A percentile compares a stretch with the other conserved stretches of the same genome.
phyloP scores from a whole-genome alignment of 192 early-diverging fungal genomes.

The Podila verticillata region DNA sequence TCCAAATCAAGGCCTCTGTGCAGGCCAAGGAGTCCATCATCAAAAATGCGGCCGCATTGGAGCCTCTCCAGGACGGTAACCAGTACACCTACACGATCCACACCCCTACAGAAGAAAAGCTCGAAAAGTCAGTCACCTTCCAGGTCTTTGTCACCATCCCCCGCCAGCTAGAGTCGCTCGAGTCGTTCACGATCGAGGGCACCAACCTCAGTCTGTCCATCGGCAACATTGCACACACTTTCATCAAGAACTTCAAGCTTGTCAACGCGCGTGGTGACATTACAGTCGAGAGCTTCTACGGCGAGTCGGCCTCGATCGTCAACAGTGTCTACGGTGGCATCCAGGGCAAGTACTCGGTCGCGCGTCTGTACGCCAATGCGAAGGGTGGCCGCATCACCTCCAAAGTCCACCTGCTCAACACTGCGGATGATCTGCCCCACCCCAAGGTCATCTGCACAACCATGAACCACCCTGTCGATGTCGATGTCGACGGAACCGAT shows the following conservation, averaged over 20 bases:
- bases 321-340: conserved; percentile 21
- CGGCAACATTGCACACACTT: conserved; percentile 44
- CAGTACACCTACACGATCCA: conserved; percentile 47
- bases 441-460: conserved; percentile 44
- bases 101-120: conserved; percentile 25
- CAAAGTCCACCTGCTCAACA: conserved; percentile 38
- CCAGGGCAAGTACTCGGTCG: conserved; percentile 37
- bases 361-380: conserved; percentile 14
- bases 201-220: conserved; percentile 33
- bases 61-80: conserved; percentile 42
- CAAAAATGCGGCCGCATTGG: conserved; percentile 45
- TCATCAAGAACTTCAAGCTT: conserved; percentile 30
- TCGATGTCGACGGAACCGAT: conserved; percentile 38
- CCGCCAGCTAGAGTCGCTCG: conserved; percentile 22
- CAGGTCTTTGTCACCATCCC: conserved; percentile 48
- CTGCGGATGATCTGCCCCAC: conserved; percentile 19
- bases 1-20: conserved; percentile 42
- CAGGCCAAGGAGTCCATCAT: conserved; percentile 50
- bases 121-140: conserved; percentile 25
- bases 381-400: conserved; percentile 32
- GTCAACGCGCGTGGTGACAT: conserved; percentile 24
- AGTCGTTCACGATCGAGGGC: conserved; percentile 28
- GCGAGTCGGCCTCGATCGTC: conserved; percentile 33
- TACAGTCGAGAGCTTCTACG: conserved; percentile 45
- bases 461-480: conserved; percentile 18